Conservation (phyloP, 768 basidiomycete genomes). For the Hemileccinum rubropunctum region DNA sequence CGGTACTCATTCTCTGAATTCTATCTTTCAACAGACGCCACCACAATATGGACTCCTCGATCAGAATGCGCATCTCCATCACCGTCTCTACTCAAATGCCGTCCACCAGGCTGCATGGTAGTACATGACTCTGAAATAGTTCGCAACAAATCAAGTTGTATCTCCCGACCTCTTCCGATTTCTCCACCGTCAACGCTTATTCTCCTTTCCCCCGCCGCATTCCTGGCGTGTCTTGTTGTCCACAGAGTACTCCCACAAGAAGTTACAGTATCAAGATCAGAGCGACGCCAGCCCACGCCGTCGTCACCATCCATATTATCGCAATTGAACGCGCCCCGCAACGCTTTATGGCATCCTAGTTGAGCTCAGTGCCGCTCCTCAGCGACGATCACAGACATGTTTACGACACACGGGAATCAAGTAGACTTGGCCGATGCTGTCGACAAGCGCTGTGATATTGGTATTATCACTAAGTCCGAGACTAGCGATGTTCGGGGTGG, state of each 20-base stretch:
- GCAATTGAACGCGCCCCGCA: constrained; percentile 60
- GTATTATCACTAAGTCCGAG: constrained; percentile 29
- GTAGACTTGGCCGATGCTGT: constrained; percentile 44
- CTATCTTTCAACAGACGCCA: too few species aligned
- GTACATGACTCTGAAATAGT: too few species aligned
- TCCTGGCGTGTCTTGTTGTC: constrained; percentile 41
- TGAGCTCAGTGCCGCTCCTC: background rate
- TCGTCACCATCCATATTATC: constrained; percentile 62
- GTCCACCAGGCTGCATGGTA: too few species aligned
- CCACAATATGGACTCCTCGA: too few species aligned
- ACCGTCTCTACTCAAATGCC: too few species aligned
- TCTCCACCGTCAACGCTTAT: too few species aligned
- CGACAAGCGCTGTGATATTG: constrained; percentile 39
- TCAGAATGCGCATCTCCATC: too few species aligned
- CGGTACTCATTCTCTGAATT: too few species aligned
- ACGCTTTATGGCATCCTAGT: constrained; percentile 56
- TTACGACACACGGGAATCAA: constrained; percentile 8
- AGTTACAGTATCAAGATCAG: constrained; percentile 50
- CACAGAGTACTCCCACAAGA: constrained; percentile 60
- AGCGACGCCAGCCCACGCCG: constrained; percentile 52
- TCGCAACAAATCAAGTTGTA: too few species aligned
- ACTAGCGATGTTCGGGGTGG: constrained; percentile 29
- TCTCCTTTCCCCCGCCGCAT: too few species aligned
- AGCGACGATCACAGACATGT: background rate
- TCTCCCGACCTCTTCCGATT: too few species aligned